Conservation (phyloP, 2,329 filamentous ascomycete genomes). For the Akanthomyces dipterigenus region DNA sequence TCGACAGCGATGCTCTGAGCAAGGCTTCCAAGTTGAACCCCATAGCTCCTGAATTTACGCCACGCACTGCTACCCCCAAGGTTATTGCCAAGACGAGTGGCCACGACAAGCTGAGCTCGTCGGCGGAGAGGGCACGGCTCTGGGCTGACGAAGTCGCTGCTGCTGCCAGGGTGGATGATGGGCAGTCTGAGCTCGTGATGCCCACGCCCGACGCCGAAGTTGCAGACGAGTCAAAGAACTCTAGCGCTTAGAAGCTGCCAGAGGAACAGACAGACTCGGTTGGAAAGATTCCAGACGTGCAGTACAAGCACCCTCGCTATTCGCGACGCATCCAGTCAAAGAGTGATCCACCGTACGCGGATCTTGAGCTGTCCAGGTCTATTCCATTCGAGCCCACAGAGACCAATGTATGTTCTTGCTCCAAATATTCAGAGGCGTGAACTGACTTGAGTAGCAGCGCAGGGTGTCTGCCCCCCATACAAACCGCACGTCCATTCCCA, state of each 20-base stretch:
- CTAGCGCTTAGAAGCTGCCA: slow-evolving; percentile 17
- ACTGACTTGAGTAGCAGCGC: background rate
- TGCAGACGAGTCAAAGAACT: slow-evolving; percentile 5
- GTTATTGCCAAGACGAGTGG: background rate
- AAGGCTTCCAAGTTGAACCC: slow-evolving; percentile 42
- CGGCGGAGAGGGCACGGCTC: slow-evolving; percentile 13
- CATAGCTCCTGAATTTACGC: slow-evolving; percentile 48
- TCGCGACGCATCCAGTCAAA: slow-evolving; percentile 41
- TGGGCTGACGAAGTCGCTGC: slow-evolving; percentile 26
- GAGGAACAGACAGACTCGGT: slow-evolving; percentile 16
- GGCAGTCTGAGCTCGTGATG: background rate
- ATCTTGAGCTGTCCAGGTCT: slow-evolving; percentile 15
- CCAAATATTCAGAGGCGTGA: no score
- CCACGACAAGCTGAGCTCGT: slow-evolving; percentile 4
- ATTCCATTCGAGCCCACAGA: background rate
- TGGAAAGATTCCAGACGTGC: slow-evolving; percentile 15
- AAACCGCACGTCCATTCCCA: background rate
- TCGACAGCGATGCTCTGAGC: slow-evolving; percentile 8
- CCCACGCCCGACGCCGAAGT: background rate
- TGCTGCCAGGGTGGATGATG: slow-evolving; percentile 18
- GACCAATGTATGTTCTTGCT: background rate
- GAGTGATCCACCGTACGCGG: slow-evolving; percentile 34
- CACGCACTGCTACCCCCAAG: slow-evolving; percentile 22
- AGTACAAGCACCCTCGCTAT: slow-evolving; percentile 30
- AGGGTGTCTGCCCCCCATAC: slow-evolving; percentile 7